Evolutionary conservation across 2,329 filamentous ascomycete genomes (phyloP).

Genomic region (Cytospora paraplurivora): DNA sequence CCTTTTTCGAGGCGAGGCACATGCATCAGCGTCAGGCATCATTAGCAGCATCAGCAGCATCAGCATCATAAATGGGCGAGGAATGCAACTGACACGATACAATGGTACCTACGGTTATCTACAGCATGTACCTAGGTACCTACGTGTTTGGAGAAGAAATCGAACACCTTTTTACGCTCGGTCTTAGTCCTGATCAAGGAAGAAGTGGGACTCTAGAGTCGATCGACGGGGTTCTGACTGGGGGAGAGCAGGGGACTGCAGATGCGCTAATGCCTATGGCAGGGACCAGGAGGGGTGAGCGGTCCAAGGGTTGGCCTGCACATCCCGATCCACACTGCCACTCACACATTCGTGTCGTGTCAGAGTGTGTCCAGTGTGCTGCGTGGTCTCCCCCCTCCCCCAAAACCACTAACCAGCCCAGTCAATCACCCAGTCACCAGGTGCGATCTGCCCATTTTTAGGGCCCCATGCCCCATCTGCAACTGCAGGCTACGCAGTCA

Average conservation of each 20-base stretch:
- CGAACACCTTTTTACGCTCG: neutral
- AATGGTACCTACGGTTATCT: no score
- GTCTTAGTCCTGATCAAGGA: slow-evolving; percentile 8
- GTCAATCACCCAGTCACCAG: no score
- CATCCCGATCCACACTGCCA: slow-evolving; percentile 3
- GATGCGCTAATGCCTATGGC: slow-evolving; percentile 14
- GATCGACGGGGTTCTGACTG: slow-evolving; percentile 20
- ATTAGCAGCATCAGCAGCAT: no score
- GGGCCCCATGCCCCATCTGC: no score
- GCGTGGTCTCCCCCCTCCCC: no score
- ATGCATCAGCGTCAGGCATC: slow-evolving; percentile 3
- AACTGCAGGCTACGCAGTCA: no score
- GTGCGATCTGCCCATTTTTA: no score
- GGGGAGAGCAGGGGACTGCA: slow-evolving; percentile 9
- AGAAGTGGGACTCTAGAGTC: slow-evolving; percentile 8
- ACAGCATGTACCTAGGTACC: neutral
- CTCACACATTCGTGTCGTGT: slow-evolving; percentile 7
- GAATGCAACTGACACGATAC: slow-evolving; percentile 7
- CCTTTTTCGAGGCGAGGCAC: slow-evolving; percentile 16
- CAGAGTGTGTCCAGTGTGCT: neutral
- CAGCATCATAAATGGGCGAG: neutral
- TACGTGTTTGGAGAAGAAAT: neutral
- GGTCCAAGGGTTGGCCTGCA: slow-evolving; percentile 1
- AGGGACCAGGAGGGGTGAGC: slow-evolving; percentile 18
- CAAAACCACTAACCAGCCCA: no score